Evolutionary conservation across 306 rosid genomes (phyloP), one percentile per base, ranked within the genome.

Genomic region (Morella rubra): DNA sequence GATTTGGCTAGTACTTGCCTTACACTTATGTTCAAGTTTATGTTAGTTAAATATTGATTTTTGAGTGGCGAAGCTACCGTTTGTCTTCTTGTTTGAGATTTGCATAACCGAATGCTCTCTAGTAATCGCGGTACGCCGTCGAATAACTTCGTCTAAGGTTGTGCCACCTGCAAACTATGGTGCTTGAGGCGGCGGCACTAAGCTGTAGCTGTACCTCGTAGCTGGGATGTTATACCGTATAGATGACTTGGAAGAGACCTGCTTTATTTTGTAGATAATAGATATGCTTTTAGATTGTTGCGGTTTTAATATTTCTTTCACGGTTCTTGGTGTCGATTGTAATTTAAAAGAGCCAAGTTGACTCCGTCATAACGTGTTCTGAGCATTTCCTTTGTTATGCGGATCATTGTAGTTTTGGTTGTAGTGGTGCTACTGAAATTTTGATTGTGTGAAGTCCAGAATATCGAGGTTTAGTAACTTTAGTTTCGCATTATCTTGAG

Each of bases 1-100:
- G 51, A 76, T 22, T 65, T 77, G 22, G 44, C 42, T 44, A 71
- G 45, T 11, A n/a, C 77, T n/a, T n/a, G n/a, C n/a, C n/a, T n/a
- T n/a, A n/a, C n/a, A n/a, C n/a, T n/a, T n/a, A n/a, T n/a, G n/a
- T n/a, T n/a, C n/a, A 32, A 32, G 37, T 32, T 32, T 32, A 32
- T 32, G 37, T 32, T 32, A 32, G 37, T 32, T 32, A 32, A 32
- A 0, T 32, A 32, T 32, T 32, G 37, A 2, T 32, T 58, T 58
- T 58, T 58, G 65, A 58, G 24, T 22, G 13, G 66, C 8, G 44
- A 27, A 59, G 42, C 62, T n/a, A 55, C 1, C 61, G 8, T 7
- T 19, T 55, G 37, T 59, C 11, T 9, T 24, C 0, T 19, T 16
- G 4, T 20, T 20, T 6, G 54, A 50, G 50, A 46, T 13, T 46